Base-by-base conservation (phyloP, 306 rosid genomes). In the Trichosanthes truncata region DNA sequence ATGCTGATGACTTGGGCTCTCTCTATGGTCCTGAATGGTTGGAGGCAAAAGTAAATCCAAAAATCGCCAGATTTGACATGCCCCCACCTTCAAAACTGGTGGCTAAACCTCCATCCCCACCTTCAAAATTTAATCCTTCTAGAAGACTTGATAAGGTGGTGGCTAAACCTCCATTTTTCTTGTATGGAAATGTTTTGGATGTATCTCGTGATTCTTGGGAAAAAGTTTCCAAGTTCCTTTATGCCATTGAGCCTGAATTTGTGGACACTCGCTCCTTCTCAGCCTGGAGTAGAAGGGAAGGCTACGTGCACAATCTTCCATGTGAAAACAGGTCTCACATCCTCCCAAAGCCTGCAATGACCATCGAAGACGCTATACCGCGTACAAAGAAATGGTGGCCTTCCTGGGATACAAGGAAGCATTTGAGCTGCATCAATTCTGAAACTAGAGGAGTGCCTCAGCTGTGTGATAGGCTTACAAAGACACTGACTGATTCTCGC, bases 271-370 rank as follows among this genome's bases (percentile, higher is more conserved):
- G 69, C 78, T 83, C 66, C 62, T 95, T 91, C 86, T 92, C 98
- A 0, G 92, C 97, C 71, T 62, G 91, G 77, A 84, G 79, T 67
- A 92, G 98, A 85, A 87, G 46, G 59, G 97, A 95, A 91, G 97
- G 97, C 11, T 92, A 95, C 53, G 79, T 91, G 57, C 98, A 95
- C 88, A 95, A 95, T 82, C 98, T 95, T 83, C 97, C 98, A 31
- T 79, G 83, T 36, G 93, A 84, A 82, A 87, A 87, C 81, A 91
- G 98, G 81, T 86, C 78, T 80, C 90, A 79, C 78, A 81, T 95
- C 72, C 82, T 80, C 80, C 96, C 94, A 7, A 81, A 59, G 79
- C 76, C 97, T 23, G 89, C 92, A 3, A 85, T 91, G 96, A 92
- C 93, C 21, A 84, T 95, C 7, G 88, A 85, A 79, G 97, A 95